Evolutionary conservation across 2,329 filamentous ascomycete genomes (phyloP), one percentile per base, ranked within the genome.

Genomic region (Lizonia empirigonia): DNA sequence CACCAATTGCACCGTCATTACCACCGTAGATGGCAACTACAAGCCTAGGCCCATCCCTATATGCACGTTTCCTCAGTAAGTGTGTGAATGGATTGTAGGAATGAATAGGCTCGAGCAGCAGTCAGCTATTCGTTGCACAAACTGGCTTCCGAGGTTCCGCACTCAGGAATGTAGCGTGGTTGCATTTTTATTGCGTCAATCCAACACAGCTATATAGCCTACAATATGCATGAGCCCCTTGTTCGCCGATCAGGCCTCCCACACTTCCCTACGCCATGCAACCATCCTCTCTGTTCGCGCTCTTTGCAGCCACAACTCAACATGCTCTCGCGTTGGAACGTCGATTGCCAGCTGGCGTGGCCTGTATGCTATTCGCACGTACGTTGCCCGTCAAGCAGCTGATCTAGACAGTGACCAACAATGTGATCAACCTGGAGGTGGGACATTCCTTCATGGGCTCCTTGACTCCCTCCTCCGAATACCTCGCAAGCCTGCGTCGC

Each of bases 121-220:
- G 34, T 34, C 29, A 27, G 24, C 24, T 34, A 32, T 42, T 30
- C 27, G 44, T 48, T 15, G 26, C 36, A 50, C 49, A 15, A 49
- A 22, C 27, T 41, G 29, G 23, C 47, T 51, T 40, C 29, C 30
- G n/a, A 18, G 5, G 3, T 35, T 26, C 15, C n/a, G 33, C n/a
- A 7, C 19, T 42, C 41, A 39, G 54, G 48, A 57, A 59, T 55
- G 54, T 46, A 51, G 56, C 53, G 48, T 55, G 53, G 51, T 33
- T 19, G 24, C 41, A 42, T 50, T 44, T 33, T 41, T 20, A 33
- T 44, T 29, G 36, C 49, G 32, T 48, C 5, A 13, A 13, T 27
- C 33, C 33, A 22, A 29, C 16, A 27, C 38, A 37, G 32, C n/a
- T 47, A 41, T 42, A 47, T 52, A 52, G 35, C 16, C 33, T 15